Conservation (phyloP, 176 grass and related monocot genomes). For the Oryza glumipatula region DNA sequence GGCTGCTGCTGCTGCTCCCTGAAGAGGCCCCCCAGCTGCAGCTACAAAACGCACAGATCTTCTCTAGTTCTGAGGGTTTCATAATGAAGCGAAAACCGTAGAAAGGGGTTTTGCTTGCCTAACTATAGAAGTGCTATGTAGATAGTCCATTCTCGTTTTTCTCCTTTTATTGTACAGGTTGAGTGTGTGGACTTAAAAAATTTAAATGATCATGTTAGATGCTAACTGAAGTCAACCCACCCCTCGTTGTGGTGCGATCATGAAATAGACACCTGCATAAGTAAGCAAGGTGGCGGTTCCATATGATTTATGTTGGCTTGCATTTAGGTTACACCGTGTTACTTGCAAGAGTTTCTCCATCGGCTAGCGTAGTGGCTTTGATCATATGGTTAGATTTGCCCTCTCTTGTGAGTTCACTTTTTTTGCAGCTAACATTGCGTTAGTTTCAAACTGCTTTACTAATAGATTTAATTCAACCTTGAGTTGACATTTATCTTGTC, state of each 20-base stretch:
- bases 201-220: slow-evolving; percentile 9
- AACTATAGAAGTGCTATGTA: slow-evolving; percentile 40
- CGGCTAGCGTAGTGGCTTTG: no score
- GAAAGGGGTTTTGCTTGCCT: slow-evolving; percentile 42
- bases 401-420: no score
- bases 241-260: slow-evolving; percentile 43
- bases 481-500: no score
- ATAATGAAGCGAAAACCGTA: slow-evolving; percentile 37
- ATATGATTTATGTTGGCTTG: not conserved
- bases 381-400: no score
- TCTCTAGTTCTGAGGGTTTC: slow-evolving; percentile 23
- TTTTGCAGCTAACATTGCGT: no score
- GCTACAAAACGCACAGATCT: not conserved
- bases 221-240: slow-evolving; percentile 36
- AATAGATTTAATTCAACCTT: no score
- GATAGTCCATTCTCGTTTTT: slow-evolving; percentile 3
- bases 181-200: slow-evolving; percentile 24
- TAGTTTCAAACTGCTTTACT: no score
- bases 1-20: slow-evolving; percentile 24
- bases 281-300: not conserved
- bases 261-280: slow-evolving; percentile 21
- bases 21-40: slow-evolving; percentile 17
- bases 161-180: slow-evolving; percentile 5
- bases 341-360: no score
- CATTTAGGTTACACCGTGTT: no score